Percentiles rank a stretch among this genome's conserved stretches.
These are phyloP conservation scores for Corrigiola litoralis DNA, from an alignment of 179 eudicot species.

Conservation along the genomic window DNA sequence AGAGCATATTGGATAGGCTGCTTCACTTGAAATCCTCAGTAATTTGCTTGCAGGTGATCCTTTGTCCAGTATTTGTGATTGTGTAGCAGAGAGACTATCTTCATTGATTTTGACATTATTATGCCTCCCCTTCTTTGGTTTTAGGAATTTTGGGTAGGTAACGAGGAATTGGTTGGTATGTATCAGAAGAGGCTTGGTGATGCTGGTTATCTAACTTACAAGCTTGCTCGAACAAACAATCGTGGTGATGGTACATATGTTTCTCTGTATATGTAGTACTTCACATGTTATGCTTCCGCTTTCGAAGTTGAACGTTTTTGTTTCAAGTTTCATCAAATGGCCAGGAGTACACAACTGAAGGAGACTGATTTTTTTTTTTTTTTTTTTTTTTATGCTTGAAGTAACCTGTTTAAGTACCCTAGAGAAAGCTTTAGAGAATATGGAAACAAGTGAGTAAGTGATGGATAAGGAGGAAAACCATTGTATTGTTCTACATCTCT, in stretches of 20 bases:
- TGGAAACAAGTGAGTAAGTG: too few relatives aligned
- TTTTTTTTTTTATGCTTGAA: too few relatives aligned
- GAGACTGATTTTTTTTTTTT: too few relatives aligned
- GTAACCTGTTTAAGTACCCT: too few relatives aligned
- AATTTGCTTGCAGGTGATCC: conserved; percentile 71
- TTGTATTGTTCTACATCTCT: too few relatives aligned
- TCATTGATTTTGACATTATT: too few relatives aligned
- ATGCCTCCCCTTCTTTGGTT: conserved; percentile 4
- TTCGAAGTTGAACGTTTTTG: neutral
- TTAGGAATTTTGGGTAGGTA: conserved; percentile 88
- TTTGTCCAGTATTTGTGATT: neutral
- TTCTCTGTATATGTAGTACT: neutral
- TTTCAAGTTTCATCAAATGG: neutral
- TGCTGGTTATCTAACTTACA: conserved; percentile 67
- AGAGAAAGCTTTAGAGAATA: too few relatives aligned
- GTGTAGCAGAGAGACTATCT: too few relatives aligned
- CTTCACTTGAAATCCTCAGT: conserved; percentile 69
- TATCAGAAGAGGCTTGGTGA: conserved; percentile 72
- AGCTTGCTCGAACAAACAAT: conserved; percentile 83
- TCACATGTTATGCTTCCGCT: neutral
- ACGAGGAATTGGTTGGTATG: conserved; percentile 67
- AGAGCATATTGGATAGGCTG: conserved; percentile 62
- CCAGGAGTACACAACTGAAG: too few relatives aligned
- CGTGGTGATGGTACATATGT: conserved; percentile 74
- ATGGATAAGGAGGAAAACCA: too few relatives aligned